Base-by-base conservation (phyloP, 2,329 filamentous ascomycete genomes). In the Aureobasidium sp. region DNA sequence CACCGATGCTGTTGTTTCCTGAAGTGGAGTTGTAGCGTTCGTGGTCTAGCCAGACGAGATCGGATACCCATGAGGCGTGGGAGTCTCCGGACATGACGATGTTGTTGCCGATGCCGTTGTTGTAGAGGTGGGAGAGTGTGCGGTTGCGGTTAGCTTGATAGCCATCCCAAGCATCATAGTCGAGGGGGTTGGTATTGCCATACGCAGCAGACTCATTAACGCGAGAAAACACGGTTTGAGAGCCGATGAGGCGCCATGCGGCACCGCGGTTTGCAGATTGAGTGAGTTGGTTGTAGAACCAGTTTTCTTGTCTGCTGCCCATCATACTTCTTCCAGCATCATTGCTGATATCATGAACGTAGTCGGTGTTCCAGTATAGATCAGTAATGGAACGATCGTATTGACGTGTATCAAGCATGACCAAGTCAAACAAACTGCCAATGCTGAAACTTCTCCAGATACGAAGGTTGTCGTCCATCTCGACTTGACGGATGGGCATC, bases 91-190 rank as follows among this genome's bases (percentile, higher is more conserved):
- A 81, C 29, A 91, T 80, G 68, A 91, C 84, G 66, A 91, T 82
- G 68, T 86, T 90, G 76, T 91, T 90, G 61, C 77, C 77, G 66
- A 91, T 90, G 25, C 85, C 79, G 71, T 89, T 84, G 59, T 84
- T 78, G 67, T 86, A 87, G 9, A 91, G 74, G 60, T 84, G 82
- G 67, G 84, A 75, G 11, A 90, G 76, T 0, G 88, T 91, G 39
- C 88, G 80, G 75, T 91, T 90, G 53, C 85, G 79, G 72, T 90
- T 90, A 10, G 85, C 79, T 60, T 81, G 75, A 68, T 91, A 91
- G 1, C 87, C 88, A 67, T 87, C 79, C 82, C 81, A 85, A 25
- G 78, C 76, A 67, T 88, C 85, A 66, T 81, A 81, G 68, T 86
- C 79, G 36, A 73, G 67, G 1, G 77, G 76, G 59, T 77, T 72